Base-by-base conservation (phyloP, 257 asterid species). In the Solanum arcanum region DNA sequence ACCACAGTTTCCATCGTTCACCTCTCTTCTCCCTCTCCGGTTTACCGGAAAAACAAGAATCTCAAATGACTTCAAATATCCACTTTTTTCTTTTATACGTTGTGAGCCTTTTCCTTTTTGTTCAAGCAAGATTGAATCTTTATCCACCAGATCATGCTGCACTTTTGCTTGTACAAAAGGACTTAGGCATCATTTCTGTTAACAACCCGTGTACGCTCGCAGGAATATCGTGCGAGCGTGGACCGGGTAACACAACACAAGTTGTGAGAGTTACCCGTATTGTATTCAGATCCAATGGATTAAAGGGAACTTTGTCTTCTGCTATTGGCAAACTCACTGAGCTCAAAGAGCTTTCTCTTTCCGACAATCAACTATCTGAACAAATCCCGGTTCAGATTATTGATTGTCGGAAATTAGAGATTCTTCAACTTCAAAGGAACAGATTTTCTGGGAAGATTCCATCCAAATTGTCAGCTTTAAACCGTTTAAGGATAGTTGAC, bases 301-400 rank as follows among this genome's bases (percentile, higher is more conserved):
- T 95, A 33, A 86, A 41, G 6, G 98, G 98, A 72, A 86, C 33
- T 72, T 37, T 96, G 10, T 94, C 98, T 60, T 94, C 97, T 0
- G 94, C 93, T 84, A 92, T 96, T 46, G 94, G 95, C 21, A 86
- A 89, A 86, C 94, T 96, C 3, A 88, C 98, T 11, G 97, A 95
- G 90, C 95, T 95, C 82, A 92, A 73, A 89, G 92, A 94, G 46
- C 93, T 96, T 37, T 92, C 98, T 31, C 87, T 95, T 9, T 87
- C 90, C 4, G 87, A 94, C 91, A 96, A 96, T 87, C 84, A 86
- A 33, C 86, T 96, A 35, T 66, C 86, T 35, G 91, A 88, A 29
- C 88, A 88, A 89, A 94, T 95, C 90, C 99, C 99, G 12, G 37
- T 92, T 89, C 94, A 92, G 86, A 92, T 97, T 35, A 78, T 68